These are phyloP conservation scores for Apiotrichum veenhuisii DNA, from an alignment of 1,284 basidiomycete species.

Conservation along the genomic window DNA sequence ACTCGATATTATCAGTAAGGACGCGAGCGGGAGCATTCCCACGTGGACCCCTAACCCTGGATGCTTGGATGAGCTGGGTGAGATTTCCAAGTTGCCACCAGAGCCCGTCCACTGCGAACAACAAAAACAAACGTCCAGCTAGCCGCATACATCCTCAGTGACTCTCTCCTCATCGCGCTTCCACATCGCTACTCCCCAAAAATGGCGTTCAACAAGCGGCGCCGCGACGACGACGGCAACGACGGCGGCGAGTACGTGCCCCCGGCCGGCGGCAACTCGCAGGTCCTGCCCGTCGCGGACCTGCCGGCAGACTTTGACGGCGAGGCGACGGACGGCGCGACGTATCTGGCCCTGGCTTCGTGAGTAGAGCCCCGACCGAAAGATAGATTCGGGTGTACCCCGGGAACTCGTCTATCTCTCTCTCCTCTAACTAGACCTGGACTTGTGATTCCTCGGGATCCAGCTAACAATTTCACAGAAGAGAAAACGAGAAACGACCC, in stretches of 20 bases:
- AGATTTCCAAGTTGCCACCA: too few relatives aligned
- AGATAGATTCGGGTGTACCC: too few relatives aligned
- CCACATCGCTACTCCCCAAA: too few relatives aligned
- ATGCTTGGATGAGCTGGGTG: too few relatives aligned
- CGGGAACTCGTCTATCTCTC: too few relatives aligned
- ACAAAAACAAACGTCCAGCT: background rate
- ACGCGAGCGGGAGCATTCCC: background rate
- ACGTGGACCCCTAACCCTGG: background rate
- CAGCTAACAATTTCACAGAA: too few relatives aligned
- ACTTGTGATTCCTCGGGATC: too few relatives aligned
- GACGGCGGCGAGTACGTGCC: background rate
- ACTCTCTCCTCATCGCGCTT: background rate
- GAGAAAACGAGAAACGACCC: constrained; percentile 25
- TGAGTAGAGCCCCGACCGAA: constrained; percentile 16
- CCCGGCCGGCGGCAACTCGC: constrained; percentile 5
- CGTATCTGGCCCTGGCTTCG: constrained; percentile 38
- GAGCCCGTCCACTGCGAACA: background rate
- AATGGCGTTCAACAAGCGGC: constrained; percentile 8
- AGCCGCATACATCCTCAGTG: background rate
- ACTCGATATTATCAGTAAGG: background rate
- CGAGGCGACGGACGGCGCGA: constrained; percentile 31
- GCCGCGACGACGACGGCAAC: constrained; percentile 4
- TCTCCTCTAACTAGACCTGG: too few relatives aligned
- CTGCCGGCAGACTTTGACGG: constrained; percentile 36
- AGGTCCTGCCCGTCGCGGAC: constrained; percentile 34